Base-by-base conservation (phyloP, 139 green algal genomes). In the Chlorella sp. region DNA sequence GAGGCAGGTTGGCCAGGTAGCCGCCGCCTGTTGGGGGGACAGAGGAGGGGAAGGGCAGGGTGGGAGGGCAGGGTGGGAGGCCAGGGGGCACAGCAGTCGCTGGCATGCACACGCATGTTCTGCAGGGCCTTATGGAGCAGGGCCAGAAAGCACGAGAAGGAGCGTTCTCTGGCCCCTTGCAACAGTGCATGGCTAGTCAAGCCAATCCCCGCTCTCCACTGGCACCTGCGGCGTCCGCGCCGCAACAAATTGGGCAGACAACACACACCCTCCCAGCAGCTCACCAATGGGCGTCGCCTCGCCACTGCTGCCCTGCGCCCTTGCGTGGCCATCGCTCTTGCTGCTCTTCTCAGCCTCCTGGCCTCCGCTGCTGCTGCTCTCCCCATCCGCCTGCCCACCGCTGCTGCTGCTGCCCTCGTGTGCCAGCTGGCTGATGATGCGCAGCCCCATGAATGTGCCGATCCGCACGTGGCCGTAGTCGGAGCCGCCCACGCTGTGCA, bases 391-490 rank as follows among this genome's bases (percentile, higher is more conserved):
- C 48, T 57, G 48, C 5, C 7, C 48, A 57, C 48, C 42, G 69
- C 69, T 18, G n/a, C 32, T 39, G 48, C 40, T 21, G 64, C 68
- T 37, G 82, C 60, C 66, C 34, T 87, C 68, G 9, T 24, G 24
- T 18, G 88, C 88, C 81, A 88, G 68, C 68, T 85, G 39, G 77
- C 84, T 92, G 61, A 91, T 86, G 66, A 97, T 96, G 69, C 86
- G 87, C 24, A 97, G 89, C 0, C 96, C 96, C 96, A 98, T 99
- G 94, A 99, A 99, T 7, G 97, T 93, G 5, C 91, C 97, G 4
- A 95, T 92, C 0, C 97, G 93, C 75, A 99, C 97, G 30, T 89
- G 93, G 34, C 91, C 93, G 87, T 99, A 99, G 90, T 98, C 96
- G 0, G 93, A 91, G 36, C 96, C 98, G 5, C 96, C 95, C 73